These are phyloP conservation scores for Wallemia ichthyophaga DNA, from an alignment of 1,284 basidiomycete genomes.

Conservation along the genomic window DNA sequence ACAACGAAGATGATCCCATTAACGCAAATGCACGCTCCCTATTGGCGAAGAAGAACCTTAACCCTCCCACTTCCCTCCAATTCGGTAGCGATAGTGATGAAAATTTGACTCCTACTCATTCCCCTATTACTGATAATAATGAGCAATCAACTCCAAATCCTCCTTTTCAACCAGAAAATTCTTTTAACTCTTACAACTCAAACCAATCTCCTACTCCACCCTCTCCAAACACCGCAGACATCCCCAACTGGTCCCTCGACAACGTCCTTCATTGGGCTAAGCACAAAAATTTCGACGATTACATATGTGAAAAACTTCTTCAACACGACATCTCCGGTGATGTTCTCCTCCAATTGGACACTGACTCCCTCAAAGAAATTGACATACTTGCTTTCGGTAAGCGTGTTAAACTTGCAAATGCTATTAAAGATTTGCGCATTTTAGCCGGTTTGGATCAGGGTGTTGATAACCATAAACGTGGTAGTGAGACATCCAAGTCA, in stretches of 20 bases:
- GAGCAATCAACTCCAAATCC: no score
- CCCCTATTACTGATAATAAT: no score
- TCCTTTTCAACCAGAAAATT: no score
- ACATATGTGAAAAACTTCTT: conserved; percentile 56
- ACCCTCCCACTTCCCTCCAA: not conserved
- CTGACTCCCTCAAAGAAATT: conserved; percentile 78
- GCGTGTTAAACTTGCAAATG: conserved; percentile 70
- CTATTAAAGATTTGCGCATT: conserved; percentile 61
- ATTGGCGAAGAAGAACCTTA: conserved; percentile 1
- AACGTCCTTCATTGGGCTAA: conserved; percentile 74
- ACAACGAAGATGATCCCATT: conserved; percentile 32
- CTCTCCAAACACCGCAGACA: no score
- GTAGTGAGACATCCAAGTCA: not conserved
- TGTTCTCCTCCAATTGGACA: conserved; percentile 75
- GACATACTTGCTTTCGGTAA: conserved; percentile 85
- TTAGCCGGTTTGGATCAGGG: conserved; percentile 14
- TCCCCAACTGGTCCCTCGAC: conserved; percentile 70
- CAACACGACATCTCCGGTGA: conserved; percentile 98
- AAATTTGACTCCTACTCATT: not conserved
- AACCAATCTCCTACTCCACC: no score
- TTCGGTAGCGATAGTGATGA: not conserved
- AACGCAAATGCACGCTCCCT: conserved; percentile 16
- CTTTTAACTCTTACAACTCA: no score
- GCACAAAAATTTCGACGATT: conserved; percentile 52
- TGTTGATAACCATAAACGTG: not conserved